Base-by-base conservation (phyloP, 805 yeast genomes). In the Sugiyamaella boreocaroliniensis region DNA sequence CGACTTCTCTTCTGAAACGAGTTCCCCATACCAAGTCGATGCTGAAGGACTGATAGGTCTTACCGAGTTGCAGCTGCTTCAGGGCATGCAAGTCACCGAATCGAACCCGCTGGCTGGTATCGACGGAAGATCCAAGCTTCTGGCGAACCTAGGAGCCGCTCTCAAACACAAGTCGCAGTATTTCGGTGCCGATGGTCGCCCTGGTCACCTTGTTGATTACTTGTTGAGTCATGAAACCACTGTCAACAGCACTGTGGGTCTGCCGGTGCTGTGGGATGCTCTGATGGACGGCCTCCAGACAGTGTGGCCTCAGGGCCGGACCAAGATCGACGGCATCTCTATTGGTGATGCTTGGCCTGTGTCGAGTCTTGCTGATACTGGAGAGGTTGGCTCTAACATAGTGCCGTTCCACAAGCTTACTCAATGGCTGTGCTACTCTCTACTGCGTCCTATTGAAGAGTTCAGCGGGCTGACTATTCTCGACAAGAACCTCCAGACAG, bases 351-450 rank as follows among this genome's bases (percentile, higher is more conserved):
- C 83, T 6, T 82, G 86, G 86, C 66, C 67, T 8, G 59, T 62
- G 34, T 43, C 68, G 1, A 57, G 64, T 6, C 53, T 63, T 57
- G 63, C 64, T 11, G 58, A 55, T 14, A 61, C 49, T 11, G 50
- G 64, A 10, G 76, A 72, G 40, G 75, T 71, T 44, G 56, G 69
- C 57, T 66, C 69, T 15, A 68, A 68, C 44, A 75, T 81, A 46
- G 79, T 79, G 15, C 81, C 86, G 2, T 82, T 82, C 65, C 86
- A 82, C 59, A 82, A 82, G 54, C 69, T 82, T 40, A 80, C 85
- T 0, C 87, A 82, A 64, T 82, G 86, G 86, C 68, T 82, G 9
- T 76, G 84, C 18, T 82, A 82, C 61, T 82, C 86, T 1, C 64
- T 82, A 48, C 62, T 82, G 16, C 72, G 75, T 12, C 86, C 85